A percentile compares a stretch with the other conserved stretches of the same genome.
Conservation (phyloP, 306 rosid genomes). For the Cercis canadensis region DNA sequence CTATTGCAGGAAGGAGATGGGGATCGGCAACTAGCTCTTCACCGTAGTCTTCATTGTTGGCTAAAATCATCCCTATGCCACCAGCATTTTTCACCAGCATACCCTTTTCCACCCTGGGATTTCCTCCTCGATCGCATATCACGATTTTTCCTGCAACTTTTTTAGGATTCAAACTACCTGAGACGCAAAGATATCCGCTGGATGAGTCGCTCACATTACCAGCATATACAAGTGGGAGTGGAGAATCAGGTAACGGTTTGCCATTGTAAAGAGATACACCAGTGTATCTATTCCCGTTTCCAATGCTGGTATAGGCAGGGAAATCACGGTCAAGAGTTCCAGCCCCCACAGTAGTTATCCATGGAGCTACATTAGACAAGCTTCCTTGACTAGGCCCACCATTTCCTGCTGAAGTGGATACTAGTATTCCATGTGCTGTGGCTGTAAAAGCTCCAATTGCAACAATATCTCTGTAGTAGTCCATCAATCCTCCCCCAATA, state of each 20-base stretch:
- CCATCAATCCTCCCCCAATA: conserved; percentile 60
- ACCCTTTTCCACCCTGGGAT: conserved; percentile 65
- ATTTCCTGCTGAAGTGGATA: conserved; percentile 88
- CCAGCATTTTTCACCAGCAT: conserved; percentile 76
- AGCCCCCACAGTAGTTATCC: conserved; percentile 86
- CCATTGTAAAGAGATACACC: conserved; percentile 78
- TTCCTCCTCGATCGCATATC: conserved; percentile 80
- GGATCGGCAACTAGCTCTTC: conserved; percentile 79
- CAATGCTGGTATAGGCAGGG: conserved; percentile 68
- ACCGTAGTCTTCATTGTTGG: conserved; percentile 67
- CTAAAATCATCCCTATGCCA: conserved; percentile 79
- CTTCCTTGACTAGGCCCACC: conserved; percentile 58
- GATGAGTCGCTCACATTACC: conserved; percentile 51
- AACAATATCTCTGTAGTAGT: conserved; percentile 65
- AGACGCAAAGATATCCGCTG: conserved; percentile 50
- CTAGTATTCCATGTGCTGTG: conserved; percentile 65
- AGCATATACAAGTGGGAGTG: conserved; percentile 71
- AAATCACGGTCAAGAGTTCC: conserved; percentile 94
- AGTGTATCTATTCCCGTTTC: conserved; percentile 61
- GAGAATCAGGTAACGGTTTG: conserved; percentile 46
- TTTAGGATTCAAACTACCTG: conserved; percentile 50
- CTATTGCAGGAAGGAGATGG: conserved; percentile 63
- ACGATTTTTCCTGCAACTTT: conserved; percentile 85
- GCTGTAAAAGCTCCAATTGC: conserved; percentile 84
- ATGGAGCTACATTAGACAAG: conserved; percentile 79